These are phyloP conservation scores for Abrus pulchellus DNA, from an alignment of 306 rosid species.

Conservation along the genomic window DNA sequence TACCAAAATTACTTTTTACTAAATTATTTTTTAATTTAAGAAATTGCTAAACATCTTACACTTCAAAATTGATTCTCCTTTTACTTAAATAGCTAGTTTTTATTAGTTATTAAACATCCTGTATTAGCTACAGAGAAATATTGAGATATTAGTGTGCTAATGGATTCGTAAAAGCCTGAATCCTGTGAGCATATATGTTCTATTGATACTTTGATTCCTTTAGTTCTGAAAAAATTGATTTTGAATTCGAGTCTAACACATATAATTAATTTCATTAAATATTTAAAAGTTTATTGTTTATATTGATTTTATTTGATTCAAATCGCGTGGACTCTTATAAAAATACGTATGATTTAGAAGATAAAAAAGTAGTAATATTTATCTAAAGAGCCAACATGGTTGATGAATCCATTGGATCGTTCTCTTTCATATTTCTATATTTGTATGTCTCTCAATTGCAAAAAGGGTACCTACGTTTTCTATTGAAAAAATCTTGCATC, in stretches of 20 bases:
- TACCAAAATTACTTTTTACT: background rate
- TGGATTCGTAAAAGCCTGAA: slow-evolving; percentile 1
- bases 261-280: too few species aligned
- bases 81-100: background rate
- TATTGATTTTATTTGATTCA: too few species aligned
- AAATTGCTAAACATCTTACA: background rate
- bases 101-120: background rate
- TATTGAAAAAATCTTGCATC: background rate
- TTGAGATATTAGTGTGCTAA: background rate
- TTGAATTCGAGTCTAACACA: background rate
- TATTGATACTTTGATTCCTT: slow-evolving; percentile 29
- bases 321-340: too few species aligned
- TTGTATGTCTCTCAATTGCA: slow-evolving; percentile 27
- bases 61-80: background rate
- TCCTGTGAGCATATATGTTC: slow-evolving; percentile 26
- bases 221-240: background rate
- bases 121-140: background rate
- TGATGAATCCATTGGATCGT: background rate
- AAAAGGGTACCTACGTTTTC: slow-evolving; percentile 39
- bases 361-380: slow-evolving; percentile 16
- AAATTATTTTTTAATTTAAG: background rate
- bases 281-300: too few species aligned
- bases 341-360: too few species aligned
- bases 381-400: slow-evolving; percentile 9
- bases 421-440: slow-evolving; percentile 38